Evolutionary conservation across 2,329 filamentous ascomycete genomes (phyloP).

Genomic region (Didymella pinodella): DNA sequence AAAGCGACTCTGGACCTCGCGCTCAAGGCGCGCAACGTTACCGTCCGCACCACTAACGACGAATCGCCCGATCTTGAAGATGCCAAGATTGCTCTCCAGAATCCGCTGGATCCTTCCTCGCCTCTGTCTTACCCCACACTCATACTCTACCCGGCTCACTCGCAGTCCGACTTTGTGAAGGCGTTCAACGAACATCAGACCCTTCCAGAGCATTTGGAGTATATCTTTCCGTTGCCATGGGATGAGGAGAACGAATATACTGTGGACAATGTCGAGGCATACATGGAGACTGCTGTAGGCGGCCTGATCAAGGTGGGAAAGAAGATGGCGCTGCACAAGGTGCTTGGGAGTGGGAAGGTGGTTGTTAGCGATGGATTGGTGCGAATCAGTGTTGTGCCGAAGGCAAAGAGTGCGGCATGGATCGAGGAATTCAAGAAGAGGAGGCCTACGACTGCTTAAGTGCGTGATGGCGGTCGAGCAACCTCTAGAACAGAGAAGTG

Average conservation of each 20-base stretch:
- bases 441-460: conserved; percentile 47
- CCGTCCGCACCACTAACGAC: conserved; percentile 71
- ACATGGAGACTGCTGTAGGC: conserved; percentile 81
- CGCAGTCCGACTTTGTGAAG: conserved; percentile 91
- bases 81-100: conserved; percentile 72
- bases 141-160: conserved; percentile 82
- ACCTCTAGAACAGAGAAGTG: neutral
- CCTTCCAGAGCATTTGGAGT: conserved; percentile 78
- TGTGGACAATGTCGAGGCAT: conserved; percentile 76
- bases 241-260: conserved; percentile 74
- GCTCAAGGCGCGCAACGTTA: conserved; percentile 75
- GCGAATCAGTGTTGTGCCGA: conserved; percentile 82
- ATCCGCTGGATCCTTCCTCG: conserved; percentile 76
- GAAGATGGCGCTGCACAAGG: conserved; percentile 78
- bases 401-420: conserved; percentile 73
- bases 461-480: too few species aligned
- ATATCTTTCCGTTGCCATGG: conserved; percentile 91
- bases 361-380: conserved; percentile 89
- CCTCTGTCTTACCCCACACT: conserved; percentile 79
- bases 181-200: conserved; percentile 79
- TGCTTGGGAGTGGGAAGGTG: conserved; percentile 77
- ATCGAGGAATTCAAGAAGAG: conserved; percentile 84
- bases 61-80: conserved; percentile 89
- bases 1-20: conserved; percentile 60
- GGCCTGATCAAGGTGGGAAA: conserved; percentile 90